Percentiles rank a stretch among this genome's conserved stretches.
These are phyloP conservation scores for Pichia norvegensis DNA, from an alignment of 1,139 yeast species.

Conservation along the genomic window DNA sequence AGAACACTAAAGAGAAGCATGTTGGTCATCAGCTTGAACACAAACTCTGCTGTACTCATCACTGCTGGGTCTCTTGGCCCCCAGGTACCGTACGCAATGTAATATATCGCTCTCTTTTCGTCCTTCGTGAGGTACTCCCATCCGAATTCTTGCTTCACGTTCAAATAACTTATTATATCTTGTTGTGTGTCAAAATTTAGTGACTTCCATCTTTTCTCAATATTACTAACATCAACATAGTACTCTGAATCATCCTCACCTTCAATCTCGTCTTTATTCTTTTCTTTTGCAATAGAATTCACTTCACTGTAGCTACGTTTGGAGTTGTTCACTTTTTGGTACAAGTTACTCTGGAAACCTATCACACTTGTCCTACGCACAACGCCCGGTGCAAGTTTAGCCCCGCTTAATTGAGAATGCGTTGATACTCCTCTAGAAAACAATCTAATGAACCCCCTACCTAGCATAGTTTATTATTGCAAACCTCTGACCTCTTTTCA, in stretches of 20 bases:
- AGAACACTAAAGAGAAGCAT: slow-evolving; percentile 27
- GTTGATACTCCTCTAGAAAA: background rate
- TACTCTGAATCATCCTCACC: slow-evolving; percentile 23
- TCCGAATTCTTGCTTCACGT: slow-evolving; percentile 49
- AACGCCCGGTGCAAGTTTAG: background rate
- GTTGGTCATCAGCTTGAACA: slow-evolving; percentile 26
- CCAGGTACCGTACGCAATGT: slow-evolving; percentile 55
- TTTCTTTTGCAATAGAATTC: background rate
- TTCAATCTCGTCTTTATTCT: background rate
- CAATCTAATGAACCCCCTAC: background rate
- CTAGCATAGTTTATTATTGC: background rate
- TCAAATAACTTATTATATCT: slow-evolving; percentile 50
- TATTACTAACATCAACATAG: slow-evolving; percentile 31
- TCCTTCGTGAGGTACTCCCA: slow-evolving; percentile 48
- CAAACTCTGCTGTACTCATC: slow-evolving; percentile 26
- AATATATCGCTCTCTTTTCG: slow-evolving; percentile 53
- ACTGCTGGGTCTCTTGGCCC: slow-evolving; percentile 39
- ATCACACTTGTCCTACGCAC: background rate
- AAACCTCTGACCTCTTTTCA: too few relatives aligned
- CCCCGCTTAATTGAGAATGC: background rate
- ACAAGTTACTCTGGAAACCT: background rate
- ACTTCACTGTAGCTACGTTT: background rate
- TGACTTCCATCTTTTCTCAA: slow-evolving; percentile 49
- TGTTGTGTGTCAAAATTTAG: slow-evolving; percentile 53
- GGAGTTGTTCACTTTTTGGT: too few relatives aligned